Evolutionary conservation across 78 protist species (phyloP), one percentile per base, ranked within the genome.

Genomic region (Dictyostelium capitatum): DNA sequence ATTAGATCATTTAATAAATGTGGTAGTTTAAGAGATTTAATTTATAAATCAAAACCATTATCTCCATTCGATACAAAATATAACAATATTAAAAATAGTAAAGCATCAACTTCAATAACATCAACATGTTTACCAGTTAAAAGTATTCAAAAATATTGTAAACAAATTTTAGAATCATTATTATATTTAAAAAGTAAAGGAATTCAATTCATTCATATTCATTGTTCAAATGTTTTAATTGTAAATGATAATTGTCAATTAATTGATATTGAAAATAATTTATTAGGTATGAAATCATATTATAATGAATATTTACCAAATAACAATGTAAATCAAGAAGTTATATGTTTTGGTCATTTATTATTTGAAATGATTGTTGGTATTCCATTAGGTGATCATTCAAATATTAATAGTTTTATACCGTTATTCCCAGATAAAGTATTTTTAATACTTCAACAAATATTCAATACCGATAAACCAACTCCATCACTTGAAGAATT

Each of bases 301-400:
- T 77, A 77, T 14, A 41, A 70, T 43, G 93, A 87, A 0, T 32
- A 67, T 32, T 15, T 32, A 12, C n/a, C 41, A 15, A 30, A 43
- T 12, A 30, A 2, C 4, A 19, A 2, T 47, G 19, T 23, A 4
- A 30, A 30, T 25, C 43, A 41, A 9, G 93, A 87, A 17, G 83
- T 77, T 1, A 20, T 87, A 7, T 74, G 85, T 37, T 87, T 87
- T 64, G 93, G 93, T 37, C 56, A 78, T 87, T 73, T 79, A 12
- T 23, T 87, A 4, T 87, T 87, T 47, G 93, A 87, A 70, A 59
- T 51, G 59, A 87, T 87, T 43, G 83, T 87, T 17, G 93, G 93
- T 19, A 11, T 74, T 3, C 93, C 93, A 2, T 32, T 87, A 6
- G 56, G 19, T 14, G 83, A 85, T 8, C 72, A 50, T 7, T 48